Evolutionary conservation across 176 grass and related monocot species (phyloP).

Genomic region (Secale cereale): DNA sequence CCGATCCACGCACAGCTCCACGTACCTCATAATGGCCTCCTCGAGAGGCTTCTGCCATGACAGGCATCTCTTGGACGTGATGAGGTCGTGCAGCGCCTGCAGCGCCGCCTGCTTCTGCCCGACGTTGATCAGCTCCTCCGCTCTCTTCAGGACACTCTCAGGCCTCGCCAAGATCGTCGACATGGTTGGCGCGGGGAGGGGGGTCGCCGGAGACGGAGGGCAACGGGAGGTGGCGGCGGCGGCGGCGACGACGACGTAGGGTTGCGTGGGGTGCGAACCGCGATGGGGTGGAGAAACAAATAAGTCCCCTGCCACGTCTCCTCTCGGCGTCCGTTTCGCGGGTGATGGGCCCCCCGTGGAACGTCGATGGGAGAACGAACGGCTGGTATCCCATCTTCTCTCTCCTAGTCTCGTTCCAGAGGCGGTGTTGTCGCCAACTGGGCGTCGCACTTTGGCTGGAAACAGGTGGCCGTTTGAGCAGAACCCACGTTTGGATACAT

Average conservation of each 20-base stretch:
- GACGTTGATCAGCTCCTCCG: conserved; percentile 92
- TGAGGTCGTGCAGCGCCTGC: conserved; percentile 91
- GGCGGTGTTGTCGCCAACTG: too few relatives aligned
- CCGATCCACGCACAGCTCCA: conserved; percentile 89
- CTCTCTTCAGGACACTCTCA: conserved; percentile 89
- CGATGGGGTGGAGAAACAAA: neutral
- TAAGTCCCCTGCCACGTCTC: neutral
- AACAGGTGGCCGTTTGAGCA: too few relatives aligned
- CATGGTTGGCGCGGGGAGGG: conserved; percentile 57
- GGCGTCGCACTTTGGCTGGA: too few relatives aligned
- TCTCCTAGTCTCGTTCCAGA: too few relatives aligned
- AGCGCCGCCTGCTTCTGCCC: conserved; percentile 93
- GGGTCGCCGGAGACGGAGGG: conserved; percentile 25
- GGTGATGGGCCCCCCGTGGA: neutral
- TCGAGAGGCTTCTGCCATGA: conserved; percentile 93
- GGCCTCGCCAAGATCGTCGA: conserved; percentile 72
- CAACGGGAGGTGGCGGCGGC: conserved; percentile 25
- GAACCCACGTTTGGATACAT: too few relatives aligned
- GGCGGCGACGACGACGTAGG: conserved; percentile 3
- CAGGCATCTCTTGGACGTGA: conserved; percentile 80
- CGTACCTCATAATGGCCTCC: conserved; percentile 92
- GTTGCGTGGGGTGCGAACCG: conserved; percentile 2
- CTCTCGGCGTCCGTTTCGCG: neutral
- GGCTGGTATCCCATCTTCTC: too few relatives aligned
- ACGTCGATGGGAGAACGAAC: too few relatives aligned